Evolutionary conservation across 306 rosid species (phyloP).

Genomic region (Alnus rubra): DNA sequence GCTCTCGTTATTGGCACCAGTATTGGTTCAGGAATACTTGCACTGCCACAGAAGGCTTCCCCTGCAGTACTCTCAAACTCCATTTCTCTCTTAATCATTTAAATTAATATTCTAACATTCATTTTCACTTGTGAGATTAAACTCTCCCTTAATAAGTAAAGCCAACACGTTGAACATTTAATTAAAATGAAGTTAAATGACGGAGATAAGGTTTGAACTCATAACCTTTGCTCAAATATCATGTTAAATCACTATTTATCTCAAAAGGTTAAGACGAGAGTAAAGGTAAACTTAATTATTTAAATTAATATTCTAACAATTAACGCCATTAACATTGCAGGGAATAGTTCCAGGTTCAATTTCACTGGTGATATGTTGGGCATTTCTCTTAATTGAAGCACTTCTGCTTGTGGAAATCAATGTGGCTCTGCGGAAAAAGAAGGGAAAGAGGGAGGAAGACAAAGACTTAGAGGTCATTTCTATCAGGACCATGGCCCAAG

Average conservation of each 20-base stretch:
- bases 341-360: constrained; percentile 74
- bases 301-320: neutral
- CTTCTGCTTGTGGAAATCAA: constrained; percentile 65
- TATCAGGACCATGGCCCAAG: constrained; percentile 76
- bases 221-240: too few species aligned
- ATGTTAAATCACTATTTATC: too few species aligned
- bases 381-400: constrained; percentile 64
- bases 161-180: too few species aligned
- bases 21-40: constrained; percentile 72
- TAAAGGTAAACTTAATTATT: too few species aligned
- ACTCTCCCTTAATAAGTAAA: too few species aligned
- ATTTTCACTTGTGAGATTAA: too few species aligned
- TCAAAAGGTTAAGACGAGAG: too few species aligned
- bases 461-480: constrained; percentile 62
- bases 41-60: constrained; percentile 72
- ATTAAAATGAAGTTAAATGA: too few species aligned
- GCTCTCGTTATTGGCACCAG: constrained; percentile 69
- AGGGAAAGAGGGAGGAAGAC: constrained; percentile 27
- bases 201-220: too few species aligned
- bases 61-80: constrained; percentile 47
- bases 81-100: neutral
- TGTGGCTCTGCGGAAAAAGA: constrained; percentile 55
- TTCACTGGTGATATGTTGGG: constrained; percentile 61
- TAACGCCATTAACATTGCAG: constrained; percentile 27
- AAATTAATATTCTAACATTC: too few species aligned